Evolutionary conservation across 768 basidiomycete species (phyloP).

Genomic region (Lactarius akahatsu): DNA sequence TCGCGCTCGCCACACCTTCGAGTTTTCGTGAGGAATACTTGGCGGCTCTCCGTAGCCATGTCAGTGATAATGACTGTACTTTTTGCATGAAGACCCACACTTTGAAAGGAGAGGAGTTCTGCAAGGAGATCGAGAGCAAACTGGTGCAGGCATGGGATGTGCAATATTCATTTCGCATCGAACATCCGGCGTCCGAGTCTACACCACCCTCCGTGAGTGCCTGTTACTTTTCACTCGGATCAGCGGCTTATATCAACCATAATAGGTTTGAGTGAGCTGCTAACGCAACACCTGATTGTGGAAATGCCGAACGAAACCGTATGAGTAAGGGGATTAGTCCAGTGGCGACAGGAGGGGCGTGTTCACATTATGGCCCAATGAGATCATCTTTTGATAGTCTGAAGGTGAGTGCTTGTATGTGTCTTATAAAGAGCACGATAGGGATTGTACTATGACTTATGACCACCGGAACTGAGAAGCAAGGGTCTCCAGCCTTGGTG

Average conservation of each 20-base stretch:
- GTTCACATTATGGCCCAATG: neutral
- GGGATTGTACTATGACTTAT: neutral
- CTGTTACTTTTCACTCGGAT: neutral
- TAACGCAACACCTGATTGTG: neutral
- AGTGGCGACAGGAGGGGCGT: neutral
- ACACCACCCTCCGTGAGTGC: neutral
- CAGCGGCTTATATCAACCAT: neutral
- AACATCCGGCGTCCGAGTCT: neutral
- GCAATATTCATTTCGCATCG: neutral
- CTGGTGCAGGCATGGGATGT: neutral
- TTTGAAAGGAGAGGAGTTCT: conserved; percentile 6
- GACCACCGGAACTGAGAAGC: neutral
- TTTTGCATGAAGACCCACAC: conserved; percentile 6
- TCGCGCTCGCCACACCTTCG: neutral
- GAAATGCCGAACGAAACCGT: neutral
- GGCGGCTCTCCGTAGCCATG: neutral
- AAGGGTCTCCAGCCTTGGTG: neutral
- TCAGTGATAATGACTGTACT: neutral
- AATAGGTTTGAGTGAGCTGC: neutral
- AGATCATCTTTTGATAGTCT: neutral
- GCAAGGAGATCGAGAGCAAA: neutral
- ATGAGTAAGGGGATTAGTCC: neutral
- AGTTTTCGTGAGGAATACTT: neutral
- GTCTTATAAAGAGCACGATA: neutral
- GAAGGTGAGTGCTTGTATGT: neutral